These are phyloP conservation scores for Biscogniauxia sp. DNA, from an alignment of 2,329 filamentous ascomycete species.

Conservation along the genomic window DNA sequence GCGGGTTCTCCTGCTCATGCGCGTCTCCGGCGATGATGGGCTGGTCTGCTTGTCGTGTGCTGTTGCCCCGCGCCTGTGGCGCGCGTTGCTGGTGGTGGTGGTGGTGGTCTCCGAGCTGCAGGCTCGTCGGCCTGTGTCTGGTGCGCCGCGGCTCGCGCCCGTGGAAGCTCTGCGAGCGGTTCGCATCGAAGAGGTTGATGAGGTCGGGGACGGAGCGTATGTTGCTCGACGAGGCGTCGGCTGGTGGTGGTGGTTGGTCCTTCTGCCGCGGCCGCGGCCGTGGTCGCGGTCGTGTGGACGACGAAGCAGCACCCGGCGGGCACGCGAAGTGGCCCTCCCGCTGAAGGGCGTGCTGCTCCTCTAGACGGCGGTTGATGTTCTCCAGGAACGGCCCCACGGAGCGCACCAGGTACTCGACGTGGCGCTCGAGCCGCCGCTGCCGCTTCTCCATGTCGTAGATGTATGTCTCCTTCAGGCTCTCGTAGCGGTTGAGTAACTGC, in stretches of 20 bases:
- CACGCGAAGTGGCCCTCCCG: conserved; percentile 7
- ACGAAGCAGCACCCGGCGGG: not conserved
- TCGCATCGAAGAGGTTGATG: conserved; percentile 2
- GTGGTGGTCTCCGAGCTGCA: not conserved
- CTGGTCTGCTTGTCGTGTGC: too few relatives aligned
- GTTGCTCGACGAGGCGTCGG: not conserved
- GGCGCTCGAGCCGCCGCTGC: conserved; percentile 44
- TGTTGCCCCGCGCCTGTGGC: too few relatives aligned
- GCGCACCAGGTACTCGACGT: conserved; percentile 45
- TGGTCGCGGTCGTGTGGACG: not conserved
- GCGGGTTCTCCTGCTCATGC: too few relatives aligned
- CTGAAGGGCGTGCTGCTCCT: conserved; percentile 33
- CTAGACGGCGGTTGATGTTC: conserved; percentile 36
- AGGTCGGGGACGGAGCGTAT: conserved; percentile 3
- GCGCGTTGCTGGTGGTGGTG: not conserved
- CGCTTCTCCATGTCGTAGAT: conserved; percentile 48
- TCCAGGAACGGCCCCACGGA: conserved; percentile 46
- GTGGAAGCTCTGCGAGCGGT: not conserved
- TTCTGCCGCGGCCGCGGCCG: too few relatives aligned
- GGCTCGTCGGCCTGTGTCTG: conserved; percentile 1
- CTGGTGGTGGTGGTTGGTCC: not conserved
- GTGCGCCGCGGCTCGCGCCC: not conserved
- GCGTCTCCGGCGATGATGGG: too few relatives aligned
- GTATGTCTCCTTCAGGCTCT: conserved; percentile 41
- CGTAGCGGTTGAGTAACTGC: conserved; percentile 39